A percentile compares a stretch with the other conserved stretches of the same genome.
phyloP scores from a whole-genome alignment of 2,329 filamentous ascomycete species.

The Aspergillus fumigatiaffinis region DNA sequence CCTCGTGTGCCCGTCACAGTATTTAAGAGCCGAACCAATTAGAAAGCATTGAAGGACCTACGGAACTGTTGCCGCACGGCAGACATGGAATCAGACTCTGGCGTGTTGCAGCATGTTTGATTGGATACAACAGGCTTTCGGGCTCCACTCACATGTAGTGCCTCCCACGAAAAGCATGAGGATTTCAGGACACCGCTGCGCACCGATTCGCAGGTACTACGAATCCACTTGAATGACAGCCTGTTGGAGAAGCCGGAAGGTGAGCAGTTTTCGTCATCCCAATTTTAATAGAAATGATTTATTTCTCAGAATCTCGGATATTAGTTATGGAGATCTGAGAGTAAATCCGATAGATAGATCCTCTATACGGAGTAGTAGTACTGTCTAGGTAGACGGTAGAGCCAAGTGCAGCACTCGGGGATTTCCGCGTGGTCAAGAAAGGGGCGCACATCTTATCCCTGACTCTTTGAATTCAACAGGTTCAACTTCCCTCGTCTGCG shows the following conservation, averaged over 20 bases:
- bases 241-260: neutral
- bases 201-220: neutral
- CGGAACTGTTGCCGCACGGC: slow-evolving; percentile 4
- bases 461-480: neutral
- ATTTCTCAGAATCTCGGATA: neutral
- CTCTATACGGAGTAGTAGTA: too few relatives aligned
- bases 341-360: too few relatives aligned
- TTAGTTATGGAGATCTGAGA: neutral
- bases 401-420: neutral
- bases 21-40: neutral
- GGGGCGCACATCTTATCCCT: neutral
- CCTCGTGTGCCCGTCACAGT: neutral
- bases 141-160: slow-evolving; percentile 6
- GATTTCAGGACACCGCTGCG: slow-evolving; percentile 2
- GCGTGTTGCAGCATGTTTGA: neutral
- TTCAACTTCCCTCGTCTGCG: neutral
- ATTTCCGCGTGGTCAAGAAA: neutral
- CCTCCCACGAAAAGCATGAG: slow-evolving; percentile 5
- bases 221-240: neutral
- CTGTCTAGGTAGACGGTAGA: too few relatives aligned
- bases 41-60: neutral
- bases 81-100: slow-evolving; percentile 6
- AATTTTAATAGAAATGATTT: neutral
- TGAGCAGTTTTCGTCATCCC: neutral
- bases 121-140: neutral